phyloP scores from a whole-genome alignment of 176 grass and related monocot species.

The Phoenix roebelenii region DNA sequence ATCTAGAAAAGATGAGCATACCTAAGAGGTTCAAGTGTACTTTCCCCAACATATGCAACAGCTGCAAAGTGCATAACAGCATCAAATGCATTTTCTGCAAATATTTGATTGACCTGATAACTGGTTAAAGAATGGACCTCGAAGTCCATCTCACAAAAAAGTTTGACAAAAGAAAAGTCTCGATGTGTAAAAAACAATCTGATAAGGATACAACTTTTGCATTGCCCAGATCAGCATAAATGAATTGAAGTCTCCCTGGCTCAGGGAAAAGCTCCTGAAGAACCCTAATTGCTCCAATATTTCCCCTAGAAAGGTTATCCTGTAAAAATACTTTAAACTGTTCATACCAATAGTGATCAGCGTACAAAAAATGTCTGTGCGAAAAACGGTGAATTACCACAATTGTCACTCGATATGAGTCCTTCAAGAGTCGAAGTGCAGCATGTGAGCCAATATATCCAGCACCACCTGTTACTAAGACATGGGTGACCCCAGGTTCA shows the following conservation, averaged over 20 bases:
- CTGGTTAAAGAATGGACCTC: conserved; percentile 14
- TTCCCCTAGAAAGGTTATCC: conserved; percentile 98
- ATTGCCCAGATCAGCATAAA: conserved; percentile 91
- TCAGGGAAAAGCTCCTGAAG: conserved; percentile 72
- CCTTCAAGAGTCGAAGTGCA: conserved; percentile 80
- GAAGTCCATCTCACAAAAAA: not conserved
- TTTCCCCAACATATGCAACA: conserved; percentile 95
- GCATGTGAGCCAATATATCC: conserved; percentile 94
- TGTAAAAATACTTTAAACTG: conserved; percentile 11
- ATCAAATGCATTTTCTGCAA: conserved; percentile 86
- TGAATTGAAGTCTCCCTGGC: conserved; percentile 92
- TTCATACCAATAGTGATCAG: not conserved
- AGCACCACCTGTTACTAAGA: conserved; percentile 95
- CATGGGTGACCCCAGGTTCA: conserved; percentile 82
- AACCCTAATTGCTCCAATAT: conserved; percentile 75
- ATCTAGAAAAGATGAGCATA: too few species aligned
- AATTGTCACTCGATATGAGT: conserved; percentile 90
- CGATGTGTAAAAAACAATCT: not conserved
- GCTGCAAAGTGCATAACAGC: conserved; percentile 97
- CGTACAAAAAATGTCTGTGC: not conserved
- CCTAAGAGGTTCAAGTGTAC: conserved; percentile 46
- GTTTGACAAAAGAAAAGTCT: not conserved
- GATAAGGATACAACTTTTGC: conserved; percentile 67
- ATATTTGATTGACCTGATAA: conserved; percentile 81
- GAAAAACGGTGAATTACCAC: conserved; percentile 52